Conservation (phyloP, 306 rosid species). For the Dalbergia cochinchinensis region DNA sequence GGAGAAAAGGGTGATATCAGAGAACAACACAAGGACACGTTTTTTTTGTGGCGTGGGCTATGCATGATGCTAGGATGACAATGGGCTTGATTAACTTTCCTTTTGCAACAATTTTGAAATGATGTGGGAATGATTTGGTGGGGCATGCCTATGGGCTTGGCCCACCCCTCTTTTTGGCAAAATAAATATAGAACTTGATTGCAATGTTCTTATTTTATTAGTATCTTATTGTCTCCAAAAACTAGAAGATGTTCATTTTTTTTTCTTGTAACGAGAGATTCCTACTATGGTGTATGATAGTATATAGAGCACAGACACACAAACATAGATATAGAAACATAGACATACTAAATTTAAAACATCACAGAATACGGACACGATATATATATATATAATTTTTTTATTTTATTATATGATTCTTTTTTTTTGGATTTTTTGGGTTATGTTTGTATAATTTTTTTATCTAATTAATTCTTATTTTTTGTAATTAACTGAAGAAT, state of each 20-base stretch:
- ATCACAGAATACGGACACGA: too few species aligned
- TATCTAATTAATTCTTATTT: too few species aligned
- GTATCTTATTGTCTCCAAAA: neutral
- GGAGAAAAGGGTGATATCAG: neutral
- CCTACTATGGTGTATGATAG: too few species aligned
- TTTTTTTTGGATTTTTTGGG: too few species aligned
- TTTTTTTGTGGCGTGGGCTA: conserved; percentile 49
- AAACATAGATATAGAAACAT: too few species aligned
- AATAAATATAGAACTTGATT: neutral
- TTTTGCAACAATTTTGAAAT: conserved; percentile 21
- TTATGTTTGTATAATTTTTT: too few species aligned
- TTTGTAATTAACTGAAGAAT: too few species aligned
- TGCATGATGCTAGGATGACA: neutral
- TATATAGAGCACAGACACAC: too few species aligned
- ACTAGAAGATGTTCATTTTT: neutral
- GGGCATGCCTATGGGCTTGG: conserved; percentile 66
- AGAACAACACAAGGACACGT: conserved; percentile 45
- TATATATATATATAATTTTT: too few species aligned
- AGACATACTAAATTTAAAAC: too few species aligned
- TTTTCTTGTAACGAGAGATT: too few species aligned
- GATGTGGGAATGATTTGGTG: conserved; percentile 70
- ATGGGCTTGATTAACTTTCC: conserved; percentile 52
- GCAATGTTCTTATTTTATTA: neutral
- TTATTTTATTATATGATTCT: too few species aligned
- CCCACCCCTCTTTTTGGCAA: conserved; percentile 41